Conservation (phyloP, 306 rosid genomes). For the Dryas octopetala region DNA sequence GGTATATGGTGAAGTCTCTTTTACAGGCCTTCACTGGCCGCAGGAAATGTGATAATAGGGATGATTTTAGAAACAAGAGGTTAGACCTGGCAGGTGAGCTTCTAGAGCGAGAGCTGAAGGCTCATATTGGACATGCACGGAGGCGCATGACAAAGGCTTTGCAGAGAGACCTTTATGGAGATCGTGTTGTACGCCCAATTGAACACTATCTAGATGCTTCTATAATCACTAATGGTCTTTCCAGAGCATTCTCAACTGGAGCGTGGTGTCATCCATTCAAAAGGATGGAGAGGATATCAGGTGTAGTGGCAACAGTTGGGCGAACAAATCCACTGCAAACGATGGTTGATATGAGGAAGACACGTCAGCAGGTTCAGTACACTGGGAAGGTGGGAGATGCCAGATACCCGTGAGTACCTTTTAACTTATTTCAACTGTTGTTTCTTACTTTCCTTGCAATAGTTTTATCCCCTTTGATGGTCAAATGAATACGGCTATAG, state of each 20-base stretch:
- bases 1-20: constrained; percentile 91
- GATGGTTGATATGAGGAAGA: constrained; percentile 76
- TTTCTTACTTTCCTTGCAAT: not conserved
- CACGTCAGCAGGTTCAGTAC: constrained; percentile 93
- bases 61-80: constrained; percentile 88
- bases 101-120: constrained; percentile 84
- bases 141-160: constrained; percentile 73
- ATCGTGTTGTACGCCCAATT: constrained; percentile 56
- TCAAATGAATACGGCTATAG: not conserved
- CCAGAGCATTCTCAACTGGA: constrained; percentile 96
- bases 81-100: constrained; percentile 86
- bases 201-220: constrained; percentile 93
- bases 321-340: constrained; percentile 92
- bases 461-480: not conserved
- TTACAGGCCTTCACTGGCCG: constrained; percentile 69
- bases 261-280: constrained; percentile 96
- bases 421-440: constrained; percentile 18
- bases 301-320: constrained; percentile 85
- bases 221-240: constrained; percentile 85
- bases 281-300: constrained; percentile 84
- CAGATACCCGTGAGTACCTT: constrained; percentile 89
- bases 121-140: constrained; percentile 80
- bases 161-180: constrained; percentile 90
- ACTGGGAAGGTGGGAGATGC: constrained; percentile 98
- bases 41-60: constrained; percentile 78